A percentile compares a stretch with the other conserved stretches of the same genome.
These are phyloP conservation scores for Wickerhamomyces canadensis DNA, from an alignment of 805 yeast genomes.

Conservation along the genomic window DNA sequence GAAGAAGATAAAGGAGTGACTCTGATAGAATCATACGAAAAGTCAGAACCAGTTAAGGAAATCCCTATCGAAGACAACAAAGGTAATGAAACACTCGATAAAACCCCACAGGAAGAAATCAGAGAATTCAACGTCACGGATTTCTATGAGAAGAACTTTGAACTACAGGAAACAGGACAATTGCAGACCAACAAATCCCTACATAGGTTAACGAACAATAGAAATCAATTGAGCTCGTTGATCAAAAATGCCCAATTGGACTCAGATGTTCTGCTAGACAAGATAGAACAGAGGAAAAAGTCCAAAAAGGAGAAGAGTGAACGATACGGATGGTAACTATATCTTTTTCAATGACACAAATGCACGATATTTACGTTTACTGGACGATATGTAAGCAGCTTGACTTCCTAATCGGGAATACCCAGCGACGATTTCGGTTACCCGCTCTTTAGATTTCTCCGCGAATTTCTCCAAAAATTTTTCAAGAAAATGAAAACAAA, in stretches of 20 bases:
- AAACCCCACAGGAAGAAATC: conserved; percentile 2
- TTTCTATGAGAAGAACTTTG: conserved; percentile 19
- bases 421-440: background rate
- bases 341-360: background rate
- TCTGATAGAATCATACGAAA: background rate
- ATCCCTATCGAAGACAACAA: background rate
- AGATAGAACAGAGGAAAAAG: conserved; percentile 19
- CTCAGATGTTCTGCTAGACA: conserved; percentile 19
- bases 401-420: background rate
- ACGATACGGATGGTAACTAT: conserved; percentile 20
- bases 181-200: conserved; percentile 19
- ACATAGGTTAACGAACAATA: conserved; percentile 16
- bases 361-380: too few relatives aligned
- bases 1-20: background rate
- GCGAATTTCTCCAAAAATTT: background rate
- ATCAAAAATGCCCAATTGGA: conserved; percentile 23
- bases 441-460: background rate
- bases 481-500: conserved; percentile 1
- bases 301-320: conserved; percentile 17
- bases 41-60: background rate
- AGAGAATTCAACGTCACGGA: conserved; percentile 18
- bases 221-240: conserved; percentile 22
- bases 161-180: conserved; percentile 17
- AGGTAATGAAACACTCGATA: conserved; percentile 8
- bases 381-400: too few relatives aligned